A percentile compares a stretch with the other conserved stretches of the same genome.
Conservation (phyloP, 2,329 filamentous ascomycete species). For the Bipolaris sorokiniana region DNA sequence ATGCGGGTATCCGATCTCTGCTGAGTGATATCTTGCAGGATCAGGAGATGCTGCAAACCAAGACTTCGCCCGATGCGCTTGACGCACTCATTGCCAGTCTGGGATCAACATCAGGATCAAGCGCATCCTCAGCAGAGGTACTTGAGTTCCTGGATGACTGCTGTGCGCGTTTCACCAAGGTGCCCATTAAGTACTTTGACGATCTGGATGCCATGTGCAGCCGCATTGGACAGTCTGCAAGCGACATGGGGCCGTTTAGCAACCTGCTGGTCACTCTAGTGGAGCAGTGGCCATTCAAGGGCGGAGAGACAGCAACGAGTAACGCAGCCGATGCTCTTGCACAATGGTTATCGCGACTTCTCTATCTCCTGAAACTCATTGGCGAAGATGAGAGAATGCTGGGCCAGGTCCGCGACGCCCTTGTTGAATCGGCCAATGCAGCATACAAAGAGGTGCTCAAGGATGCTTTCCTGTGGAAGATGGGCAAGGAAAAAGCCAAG, state of each 20-base stretch:
- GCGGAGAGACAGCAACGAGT: conserved; percentile 32
- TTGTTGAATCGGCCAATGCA: conserved; percentile 36
- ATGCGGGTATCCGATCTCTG: conserved; percentile 61
- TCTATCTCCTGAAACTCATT: conserved; percentile 45
- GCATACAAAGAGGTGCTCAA: conserved; percentile 42
- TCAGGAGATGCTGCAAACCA: conserved; percentile 67
- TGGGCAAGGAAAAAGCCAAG: conserved; percentile 47
- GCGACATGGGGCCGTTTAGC: conserved; percentile 55
- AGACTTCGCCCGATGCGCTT: conserved; percentile 48
- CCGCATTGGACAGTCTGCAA: conserved; percentile 19
- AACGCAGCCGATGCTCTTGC: conserved; percentile 39
- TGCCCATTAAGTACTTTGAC: conserved; percentile 84
- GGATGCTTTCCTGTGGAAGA: conserved; percentile 47
- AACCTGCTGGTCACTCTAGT: conserved; percentile 71
- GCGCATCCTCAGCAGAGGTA: conserved; percentile 48
- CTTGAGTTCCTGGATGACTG: conserved; percentile 85
- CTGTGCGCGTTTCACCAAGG: conserved; percentile 73
- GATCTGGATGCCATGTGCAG: conserved; percentile 61
- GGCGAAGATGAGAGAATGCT: conserved; percentile 45
- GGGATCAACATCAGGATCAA: conserved; percentile 49
- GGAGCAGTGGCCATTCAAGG: conserved; percentile 77
- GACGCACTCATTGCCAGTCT: conserved; percentile 57
- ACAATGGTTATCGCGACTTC: conserved; percentile 45
- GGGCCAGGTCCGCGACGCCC: conserved; percentile 33
- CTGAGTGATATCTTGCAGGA: conserved; percentile 68